Percentiles rank a stretch among this genome's conserved stretches.
Conservation (phyloP, 148 eudicot genomes). For the Beta vulgaris region DNA sequence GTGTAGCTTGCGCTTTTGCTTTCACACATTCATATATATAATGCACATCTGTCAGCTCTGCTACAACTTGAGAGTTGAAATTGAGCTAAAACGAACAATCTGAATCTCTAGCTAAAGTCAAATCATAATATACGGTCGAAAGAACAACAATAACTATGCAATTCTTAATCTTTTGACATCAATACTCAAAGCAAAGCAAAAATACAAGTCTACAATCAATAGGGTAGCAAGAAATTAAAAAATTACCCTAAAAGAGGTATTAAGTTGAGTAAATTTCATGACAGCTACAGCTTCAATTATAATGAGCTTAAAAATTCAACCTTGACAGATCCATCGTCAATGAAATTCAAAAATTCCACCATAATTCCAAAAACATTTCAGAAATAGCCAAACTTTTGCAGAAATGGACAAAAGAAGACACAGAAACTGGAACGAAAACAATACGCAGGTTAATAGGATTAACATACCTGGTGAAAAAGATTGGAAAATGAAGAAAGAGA, state of each 20-base stretch:
- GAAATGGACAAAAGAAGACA: not conserved
- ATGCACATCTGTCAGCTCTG: not conserved
- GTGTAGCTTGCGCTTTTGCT: not conserved
- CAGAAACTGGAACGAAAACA: not conserved
- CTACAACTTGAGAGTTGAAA: not conserved
- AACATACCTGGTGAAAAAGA: slow-evolving; percentile 13
- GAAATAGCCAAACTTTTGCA: not conserved
- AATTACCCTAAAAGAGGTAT: not conserved
- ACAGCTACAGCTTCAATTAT: not conserved
- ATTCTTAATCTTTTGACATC: not conserved
- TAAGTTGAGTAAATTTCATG: not conserved
- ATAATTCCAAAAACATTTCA: not conserved
- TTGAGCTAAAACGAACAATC: not conserved
- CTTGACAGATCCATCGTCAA: slow-evolving; percentile 2
- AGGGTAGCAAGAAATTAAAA: not conserved
- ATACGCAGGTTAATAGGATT: not conserved
- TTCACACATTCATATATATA: not conserved
- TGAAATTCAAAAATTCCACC: not conserved
- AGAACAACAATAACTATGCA: not conserved
- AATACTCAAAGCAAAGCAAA: not conserved
- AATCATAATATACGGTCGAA: not conserved
- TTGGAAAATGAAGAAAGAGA: not conserved
- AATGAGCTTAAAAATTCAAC: not conserved
- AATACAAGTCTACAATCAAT: not conserved
- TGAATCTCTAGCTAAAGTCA: not conserved